Base-by-base conservation (phyloP, 1,284 basidiomycete genomes). In the Ceratobasidium sp. region DNA sequence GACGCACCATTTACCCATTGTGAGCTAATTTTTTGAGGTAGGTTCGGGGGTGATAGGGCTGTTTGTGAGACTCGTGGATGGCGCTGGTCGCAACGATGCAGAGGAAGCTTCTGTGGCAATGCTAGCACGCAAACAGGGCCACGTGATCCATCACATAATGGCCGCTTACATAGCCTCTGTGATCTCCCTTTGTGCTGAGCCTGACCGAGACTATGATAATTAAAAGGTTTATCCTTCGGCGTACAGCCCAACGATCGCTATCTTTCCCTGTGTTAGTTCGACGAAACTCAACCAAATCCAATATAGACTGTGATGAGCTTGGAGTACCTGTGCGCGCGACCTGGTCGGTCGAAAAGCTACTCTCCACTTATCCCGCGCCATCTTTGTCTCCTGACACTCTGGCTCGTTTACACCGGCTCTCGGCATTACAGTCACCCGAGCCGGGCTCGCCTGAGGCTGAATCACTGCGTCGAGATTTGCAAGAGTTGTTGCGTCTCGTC, bases 321-420 rank as follows among this genome's bases (percentile, higher is more conserved):
- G 90, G 89, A 20, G 88, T 94, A 75, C 93, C 92, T 15, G 76
- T 86, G 0, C 82, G 83, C 64, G 89, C 92, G 28, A 90, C 90
- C 0, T 94, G 93, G 93, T 94, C 93, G 65, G 89, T 94, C 63
- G 87, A 90, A 81, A 84, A 90, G 64, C 87, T 94, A 3, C 83
- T 94, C 3, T 90, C 91, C 10, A 93, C 92, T 6, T 94, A 93
- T 81, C 90, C 92, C 1, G 88, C 86, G 26, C 92, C 92, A 8
- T 85, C 84, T 1, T 84, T 94, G 68, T 86, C 90, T 7, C 80
- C 87, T 2, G 80, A 83, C 23, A 90, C 89, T 0, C 84, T 94
- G 56, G 85, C 85, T 49, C 89, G 86, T 54, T 86, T 94, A 2
- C 90, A 94, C 80, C 84, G 89, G 56, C 87, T 93, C 47, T 90